These are phyloP conservation scores for Didymella exigua DNA, from an alignment of 2,329 filamentous ascomycete species.

Conservation along the genomic window DNA sequence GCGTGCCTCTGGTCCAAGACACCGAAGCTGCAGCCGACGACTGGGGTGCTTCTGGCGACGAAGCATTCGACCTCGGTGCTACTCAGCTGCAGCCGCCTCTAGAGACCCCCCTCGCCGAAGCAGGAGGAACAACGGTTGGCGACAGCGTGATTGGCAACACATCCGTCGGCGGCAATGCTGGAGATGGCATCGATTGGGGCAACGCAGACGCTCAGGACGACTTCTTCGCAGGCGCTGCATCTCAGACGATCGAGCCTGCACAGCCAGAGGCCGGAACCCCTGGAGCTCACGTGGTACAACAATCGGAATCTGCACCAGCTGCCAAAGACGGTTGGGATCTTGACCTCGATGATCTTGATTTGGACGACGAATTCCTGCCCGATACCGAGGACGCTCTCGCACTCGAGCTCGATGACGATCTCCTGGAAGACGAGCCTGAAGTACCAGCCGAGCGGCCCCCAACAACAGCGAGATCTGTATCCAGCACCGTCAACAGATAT, in stretches of 20 bases:
- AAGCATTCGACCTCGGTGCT: slow-evolving; percentile 41
- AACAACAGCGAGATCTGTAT: slow-evolving; percentile 23
- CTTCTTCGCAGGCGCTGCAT: slow-evolving; percentile 30
- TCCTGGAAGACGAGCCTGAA: slow-evolving; percentile 72
- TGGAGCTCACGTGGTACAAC: slow-evolving; percentile 28
- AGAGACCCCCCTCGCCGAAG: slow-evolving; percentile 32
- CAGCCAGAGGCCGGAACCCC: slow-evolving; percentile 24
- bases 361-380: slow-evolving; percentile 74
- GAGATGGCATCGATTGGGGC: slow-evolving; percentile 45
- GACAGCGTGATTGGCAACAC: slow-evolving; percentile 40
- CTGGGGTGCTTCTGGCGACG: slow-evolving; percentile 38
- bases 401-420: slow-evolving; percentile 82
- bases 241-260: slow-evolving; percentile 24
- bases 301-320: slow-evolving; percentile 20
- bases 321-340: slow-evolving; percentile 80
- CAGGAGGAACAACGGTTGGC: slow-evolving; percentile 40
- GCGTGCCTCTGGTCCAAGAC: slow-evolving; percentile 51
- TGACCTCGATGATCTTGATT: slow-evolving; percentile 79
- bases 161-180: slow-evolving; percentile 37
- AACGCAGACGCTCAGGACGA: slow-evolving; percentile 42
- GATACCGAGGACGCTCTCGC: slow-evolving; percentile 57
- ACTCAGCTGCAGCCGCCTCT: slow-evolving; percentile 32
- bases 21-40: slow-evolving; percentile 45
- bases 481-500: slow-evolving; percentile 40
- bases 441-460: slow-evolving; percentile 38